A percentile compares a stretch with the other conserved stretches of the same genome.
These are phyloP conservation scores for Meyerozyma athensensis DNA, from an alignment of 1,139 yeast species.

Conservation along the genomic window DNA sequence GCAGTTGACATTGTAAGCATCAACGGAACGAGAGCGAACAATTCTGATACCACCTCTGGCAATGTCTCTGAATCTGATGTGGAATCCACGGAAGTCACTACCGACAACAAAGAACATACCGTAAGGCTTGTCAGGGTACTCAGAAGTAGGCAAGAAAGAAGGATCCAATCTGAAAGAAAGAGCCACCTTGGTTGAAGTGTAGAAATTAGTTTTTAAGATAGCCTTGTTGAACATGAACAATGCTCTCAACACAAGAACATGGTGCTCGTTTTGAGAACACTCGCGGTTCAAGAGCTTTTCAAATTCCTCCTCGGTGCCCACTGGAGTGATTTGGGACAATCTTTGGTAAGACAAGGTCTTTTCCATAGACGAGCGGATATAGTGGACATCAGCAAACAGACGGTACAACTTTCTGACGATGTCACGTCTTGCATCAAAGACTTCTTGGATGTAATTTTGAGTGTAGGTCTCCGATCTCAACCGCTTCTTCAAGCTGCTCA, in stretches of 20 bases:
- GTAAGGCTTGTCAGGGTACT: constrained; percentile 87
- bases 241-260: constrained; percentile 76
- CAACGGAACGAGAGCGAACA: constrained; percentile 81
- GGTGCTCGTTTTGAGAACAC: constrained; percentile 78
- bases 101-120: constrained; percentile 97
- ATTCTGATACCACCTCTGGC: constrained; percentile 98
- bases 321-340: constrained; percentile 70
- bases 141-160: constrained; percentile 72
- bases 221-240: constrained; percentile 80
- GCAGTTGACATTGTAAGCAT: constrained; percentile 81
- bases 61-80: constrained; percentile 92
- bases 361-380: constrained; percentile 66
- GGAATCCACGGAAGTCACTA: constrained; percentile 96
- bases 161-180: constrained; percentile 90
- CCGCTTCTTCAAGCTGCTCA: constrained; percentile 79
- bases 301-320: constrained; percentile 72
- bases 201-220: constrained; percentile 89
- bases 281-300: constrained; percentile 61
- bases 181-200: constrained; percentile 92
- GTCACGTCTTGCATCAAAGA: constrained; percentile 65
- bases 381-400: constrained; percentile 89
- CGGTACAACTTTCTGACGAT: constrained; percentile 82
- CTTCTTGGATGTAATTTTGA: constrained; percentile 75
- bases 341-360: constrained; percentile 90
- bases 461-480: constrained; percentile 92